These are phyloP conservation scores for Pseudoturritis turrita DNA, from an alignment of 345 rosid genomes.

Conservation along the genomic window DNA sequence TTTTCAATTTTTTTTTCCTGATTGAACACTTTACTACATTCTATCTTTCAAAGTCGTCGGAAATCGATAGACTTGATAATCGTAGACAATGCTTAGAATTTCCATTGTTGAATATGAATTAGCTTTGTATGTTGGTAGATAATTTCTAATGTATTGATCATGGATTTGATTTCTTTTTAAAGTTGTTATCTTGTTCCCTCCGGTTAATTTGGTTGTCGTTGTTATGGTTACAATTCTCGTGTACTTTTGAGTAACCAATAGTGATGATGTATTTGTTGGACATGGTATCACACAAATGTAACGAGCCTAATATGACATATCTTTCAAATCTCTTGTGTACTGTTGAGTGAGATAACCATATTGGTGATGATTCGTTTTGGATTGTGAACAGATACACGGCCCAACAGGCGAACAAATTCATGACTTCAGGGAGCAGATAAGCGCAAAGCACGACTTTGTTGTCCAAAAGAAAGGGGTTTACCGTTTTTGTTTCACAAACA, in stretches of 20 bases:
- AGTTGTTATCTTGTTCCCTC: neutral
- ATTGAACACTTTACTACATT: neutral
- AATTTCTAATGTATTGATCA: neutral
- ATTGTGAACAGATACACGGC: constrained; percentile 43
- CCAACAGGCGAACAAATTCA: constrained; percentile 58
- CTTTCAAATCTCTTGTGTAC: neutral
- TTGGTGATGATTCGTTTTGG: neutral
- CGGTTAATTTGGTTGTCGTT: neutral
- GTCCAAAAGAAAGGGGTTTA: constrained; percentile 58
- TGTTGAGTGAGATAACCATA: neutral
- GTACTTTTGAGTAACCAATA: neutral
- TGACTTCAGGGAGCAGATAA: constrained; percentile 56
- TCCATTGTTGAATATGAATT: neutral
- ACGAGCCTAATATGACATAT: neutral
- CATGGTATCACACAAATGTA: neutral
- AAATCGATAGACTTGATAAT: neutral
- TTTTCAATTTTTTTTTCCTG: neutral
- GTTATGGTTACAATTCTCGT: neutral
- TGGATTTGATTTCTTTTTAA: neutral
- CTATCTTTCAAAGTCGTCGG: neutral
- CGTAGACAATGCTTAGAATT: neutral
- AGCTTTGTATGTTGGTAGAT: constrained; percentile 6
- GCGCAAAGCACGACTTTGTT: constrained; percentile 55
- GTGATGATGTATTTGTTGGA: neutral
- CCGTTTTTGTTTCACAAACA: constrained; percentile 65